Base-by-base conservation (phyloP, 208 protist species). In the Acanthamoeba sp. region DNA sequence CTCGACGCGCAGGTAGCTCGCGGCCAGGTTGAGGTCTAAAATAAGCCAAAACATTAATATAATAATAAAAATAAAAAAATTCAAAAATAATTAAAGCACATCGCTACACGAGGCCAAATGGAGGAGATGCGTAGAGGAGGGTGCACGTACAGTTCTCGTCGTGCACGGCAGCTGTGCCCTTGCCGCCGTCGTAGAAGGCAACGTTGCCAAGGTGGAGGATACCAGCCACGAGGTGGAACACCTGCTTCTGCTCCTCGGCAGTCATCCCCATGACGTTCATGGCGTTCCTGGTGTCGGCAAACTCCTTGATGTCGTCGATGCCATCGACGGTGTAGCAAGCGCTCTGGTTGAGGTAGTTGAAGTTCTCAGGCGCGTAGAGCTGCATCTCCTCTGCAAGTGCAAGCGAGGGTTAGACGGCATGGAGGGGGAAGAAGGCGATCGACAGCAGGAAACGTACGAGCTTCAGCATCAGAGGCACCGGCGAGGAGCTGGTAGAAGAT, bases 241-340 rank as follows among this genome's bases (percentile, higher is more conserved):
- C n/a, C n/a, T 36, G 66, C 16, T 82, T 78, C 52, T 95, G 87
- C n/a, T 97, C 97, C 12, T 96, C 90, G 16, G 48, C 36, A 10
- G 96, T 59, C 48, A 98, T 91, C 85, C 98, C 97, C 95, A 99
- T 98, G 20, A 97, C 96, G 22, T 97, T 94, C 99, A 99, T 99
- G 48, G 99, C 98, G 9, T 97, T 94, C 16, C 80, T 97, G 94
- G 87, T 94, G 40, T 95, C 97, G 71, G 96, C 50, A 88, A 98
- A 99, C 91, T 98, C 97, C 18, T 97, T 95, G 16, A 97, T 95
- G 95, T 99, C 99, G 96, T 99, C 96, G 71, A 99, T 95, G 16
- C 96, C 96, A 55, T 95, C 95, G 36, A 98, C 85, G 29, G 71
- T 88, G 85, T 71, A 71, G 71, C 95, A 98, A 24, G 98, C 96